Evolutionary conservation across 108 stramenopile species (phyloP).

Genomic region (Hondaea fermentalgiana): DNA sequence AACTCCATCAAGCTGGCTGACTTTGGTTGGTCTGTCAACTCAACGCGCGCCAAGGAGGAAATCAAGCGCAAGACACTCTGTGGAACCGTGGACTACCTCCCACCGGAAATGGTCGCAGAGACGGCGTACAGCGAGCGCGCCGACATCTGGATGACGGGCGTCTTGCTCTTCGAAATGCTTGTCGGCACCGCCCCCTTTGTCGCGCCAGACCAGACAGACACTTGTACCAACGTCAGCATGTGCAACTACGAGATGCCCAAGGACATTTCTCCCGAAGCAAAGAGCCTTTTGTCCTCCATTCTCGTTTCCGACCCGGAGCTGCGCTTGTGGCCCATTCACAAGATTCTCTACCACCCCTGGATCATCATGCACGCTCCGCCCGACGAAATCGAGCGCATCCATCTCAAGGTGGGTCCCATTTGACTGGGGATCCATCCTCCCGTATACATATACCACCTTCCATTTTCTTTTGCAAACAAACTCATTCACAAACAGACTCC

Average conservation of each 20-base stretch:
- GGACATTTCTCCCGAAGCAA: neutral
- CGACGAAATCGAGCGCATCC: neutral
- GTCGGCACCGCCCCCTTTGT: constrained; percentile 90
- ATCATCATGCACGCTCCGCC: neutral
- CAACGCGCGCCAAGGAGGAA: constrained; percentile 60
- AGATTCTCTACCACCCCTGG: neutral
- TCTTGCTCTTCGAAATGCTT: constrained; percentile 89
- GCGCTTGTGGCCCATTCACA: neutral
- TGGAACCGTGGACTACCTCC: constrained; percentile 82
- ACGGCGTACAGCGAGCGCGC: constrained; percentile 46
- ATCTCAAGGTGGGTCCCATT: neutral
- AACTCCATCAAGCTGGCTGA: constrained; percentile 35
- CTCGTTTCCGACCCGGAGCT: neutral
- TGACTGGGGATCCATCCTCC: neutral
- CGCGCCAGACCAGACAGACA: constrained; percentile 32
- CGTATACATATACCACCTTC: neutral
- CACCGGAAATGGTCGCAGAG: constrained; percentile 27
- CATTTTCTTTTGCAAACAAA: neutral
- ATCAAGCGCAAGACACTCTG: constrained; percentile 79
- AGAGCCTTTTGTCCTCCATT: neutral
- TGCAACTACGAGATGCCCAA: neutral
- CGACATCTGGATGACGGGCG: constrained; percentile 54
- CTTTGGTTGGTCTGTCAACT: constrained; percentile 88
- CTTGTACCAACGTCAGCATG: neutral
- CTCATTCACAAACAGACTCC: too few species aligned